phyloP scores from a whole-genome alignment of 345 rosid species.

The Trapa incisa region DNA sequence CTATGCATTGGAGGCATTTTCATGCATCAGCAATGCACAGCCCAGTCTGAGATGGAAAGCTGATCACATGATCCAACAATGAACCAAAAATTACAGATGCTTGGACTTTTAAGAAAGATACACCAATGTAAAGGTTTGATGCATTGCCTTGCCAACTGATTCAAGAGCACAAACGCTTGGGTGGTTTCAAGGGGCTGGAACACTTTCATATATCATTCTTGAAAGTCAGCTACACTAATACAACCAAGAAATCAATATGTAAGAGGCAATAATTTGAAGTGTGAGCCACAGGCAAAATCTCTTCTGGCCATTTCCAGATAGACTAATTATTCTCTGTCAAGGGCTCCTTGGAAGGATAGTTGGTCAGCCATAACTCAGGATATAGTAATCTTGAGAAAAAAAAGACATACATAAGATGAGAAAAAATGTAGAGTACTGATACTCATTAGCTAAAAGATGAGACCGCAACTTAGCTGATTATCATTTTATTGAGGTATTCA shows the following conservation, averaged over 20 bases:
- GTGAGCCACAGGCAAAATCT: neutral
- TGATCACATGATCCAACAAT: too few species aligned
- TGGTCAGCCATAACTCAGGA: neutral
- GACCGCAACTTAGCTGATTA: slow-evolving; percentile 42
- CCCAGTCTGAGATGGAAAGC: too few species aligned
- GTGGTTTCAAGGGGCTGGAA: neutral
- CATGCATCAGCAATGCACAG: too few species aligned
- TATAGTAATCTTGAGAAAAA: neutral
- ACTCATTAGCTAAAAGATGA: neutral
- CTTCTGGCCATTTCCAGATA: neutral
- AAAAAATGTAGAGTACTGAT: neutral
- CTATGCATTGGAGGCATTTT: too few species aligned
- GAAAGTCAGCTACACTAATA: neutral
- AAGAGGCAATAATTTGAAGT: neutral
- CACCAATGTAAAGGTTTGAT: too few species aligned
- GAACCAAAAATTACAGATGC: too few species aligned
- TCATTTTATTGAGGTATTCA: slow-evolving; percentile 65
- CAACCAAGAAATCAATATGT: neutral
- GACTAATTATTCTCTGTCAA: neutral
- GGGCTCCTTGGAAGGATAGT: neutral
- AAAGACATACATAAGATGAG: neutral
- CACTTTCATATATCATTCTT: neutral
- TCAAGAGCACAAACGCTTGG: neutral
- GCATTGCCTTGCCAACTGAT: neutral
- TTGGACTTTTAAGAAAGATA: too few species aligned